Evolutionary conservation across 805 yeast genomes (phyloP).

Genomic region (Yarrowia sp.): DNA sequence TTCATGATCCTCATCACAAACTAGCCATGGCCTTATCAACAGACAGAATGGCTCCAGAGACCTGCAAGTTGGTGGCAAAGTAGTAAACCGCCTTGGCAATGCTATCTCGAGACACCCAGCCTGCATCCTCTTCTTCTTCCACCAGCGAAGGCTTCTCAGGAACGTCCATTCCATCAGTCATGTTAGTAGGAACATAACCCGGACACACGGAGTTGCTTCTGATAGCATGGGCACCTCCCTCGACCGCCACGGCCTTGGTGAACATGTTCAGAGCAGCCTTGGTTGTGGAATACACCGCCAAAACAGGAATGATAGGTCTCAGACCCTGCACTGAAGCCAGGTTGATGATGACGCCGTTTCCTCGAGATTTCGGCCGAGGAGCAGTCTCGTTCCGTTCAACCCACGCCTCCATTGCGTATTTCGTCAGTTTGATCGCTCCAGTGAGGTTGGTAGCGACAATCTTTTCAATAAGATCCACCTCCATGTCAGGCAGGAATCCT

Average conservation of each 20-base stretch:
- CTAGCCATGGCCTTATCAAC: slow-evolving; percentile 42
- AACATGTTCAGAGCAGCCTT: slow-evolving; percentile 75
- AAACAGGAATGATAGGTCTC: slow-evolving; percentile 58
- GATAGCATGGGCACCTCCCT: slow-evolving; percentile 59
- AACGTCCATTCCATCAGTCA: slow-evolving; percentile 49
- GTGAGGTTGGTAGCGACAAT: slow-evolving; percentile 64
- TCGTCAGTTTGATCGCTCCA: slow-evolving; percentile 67
- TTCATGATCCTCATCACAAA: neutral
- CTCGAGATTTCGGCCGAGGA: slow-evolving; percentile 2
- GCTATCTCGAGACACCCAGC: slow-evolving; percentile 37
- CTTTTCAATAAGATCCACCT: slow-evolving; percentile 55
- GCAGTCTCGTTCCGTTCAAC: slow-evolving; percentile 47
- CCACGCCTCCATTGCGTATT: slow-evolving; percentile 60
- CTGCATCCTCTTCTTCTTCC: slow-evolving; percentile 35
- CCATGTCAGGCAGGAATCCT: slow-evolving; percentile 54
- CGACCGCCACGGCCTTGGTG: slow-evolving; percentile 64
- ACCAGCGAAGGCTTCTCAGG: slow-evolving; percentile 37
- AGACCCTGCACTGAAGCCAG: slow-evolving; percentile 69
- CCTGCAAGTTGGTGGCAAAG: slow-evolving; percentile 41
- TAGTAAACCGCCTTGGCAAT: slow-evolving; percentile 43
- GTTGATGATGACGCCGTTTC: slow-evolving; percentile 58
- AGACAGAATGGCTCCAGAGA: slow-evolving; percentile 42
- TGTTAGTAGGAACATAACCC: slow-evolving; percentile 71
- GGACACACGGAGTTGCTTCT: slow-evolving; percentile 73
- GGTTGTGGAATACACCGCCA: slow-evolving; percentile 70